These are phyloP conservation scores for Fagopyrum homotropicum DNA, from an alignment of 148 eudicot genomes.

Conservation along the genomic window DNA sequence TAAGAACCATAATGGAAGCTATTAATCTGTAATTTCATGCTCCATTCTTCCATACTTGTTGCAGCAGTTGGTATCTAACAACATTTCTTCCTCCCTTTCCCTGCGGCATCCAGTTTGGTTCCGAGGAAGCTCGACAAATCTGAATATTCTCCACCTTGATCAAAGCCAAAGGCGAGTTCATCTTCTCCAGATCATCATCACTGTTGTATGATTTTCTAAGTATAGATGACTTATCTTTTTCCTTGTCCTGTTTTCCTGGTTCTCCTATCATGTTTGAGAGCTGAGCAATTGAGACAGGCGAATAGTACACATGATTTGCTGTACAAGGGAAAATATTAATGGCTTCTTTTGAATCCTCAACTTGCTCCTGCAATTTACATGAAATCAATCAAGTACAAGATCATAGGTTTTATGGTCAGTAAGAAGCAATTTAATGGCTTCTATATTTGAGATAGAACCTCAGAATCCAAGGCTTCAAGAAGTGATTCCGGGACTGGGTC, in stretches of 20 bases:
- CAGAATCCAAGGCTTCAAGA: conserved; percentile 53
- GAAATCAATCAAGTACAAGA: not conserved
- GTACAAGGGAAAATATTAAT: conserved; percentile 49
- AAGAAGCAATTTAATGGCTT: not conserved
- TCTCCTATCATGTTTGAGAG: conserved; percentile 53
- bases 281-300: conserved; percentile 51
- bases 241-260: conserved; percentile 33
- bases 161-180: conserved; percentile 51
- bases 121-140: conserved; percentile 35
- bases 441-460: conserved; percentile 40
- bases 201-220: conserved; percentile 74
- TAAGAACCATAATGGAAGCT: not conserved
- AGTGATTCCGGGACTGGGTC: conserved; percentile 53
- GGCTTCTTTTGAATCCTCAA: conserved; percentile 29
- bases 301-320: conserved; percentile 48
- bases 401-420: not conserved
- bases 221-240: conserved; percentile 52
- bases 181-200: conserved; percentile 84
- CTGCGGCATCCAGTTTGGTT: conserved; percentile 46
- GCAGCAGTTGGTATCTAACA: conserved; percentile 67
- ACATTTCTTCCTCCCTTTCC: conserved; percentile 52
- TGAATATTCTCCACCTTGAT: conserved; percentile 46
- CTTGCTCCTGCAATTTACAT: not conserved
- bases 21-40: conserved; percentile 16
- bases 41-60: conserved; percentile 69